A percentile compares a stretch with the other conserved stretches of the same genome.
phyloP scores from a whole-genome alignment of 2,329 filamentous ascomycete genomes.

The Neofusicoccum cordaticola region DNA sequence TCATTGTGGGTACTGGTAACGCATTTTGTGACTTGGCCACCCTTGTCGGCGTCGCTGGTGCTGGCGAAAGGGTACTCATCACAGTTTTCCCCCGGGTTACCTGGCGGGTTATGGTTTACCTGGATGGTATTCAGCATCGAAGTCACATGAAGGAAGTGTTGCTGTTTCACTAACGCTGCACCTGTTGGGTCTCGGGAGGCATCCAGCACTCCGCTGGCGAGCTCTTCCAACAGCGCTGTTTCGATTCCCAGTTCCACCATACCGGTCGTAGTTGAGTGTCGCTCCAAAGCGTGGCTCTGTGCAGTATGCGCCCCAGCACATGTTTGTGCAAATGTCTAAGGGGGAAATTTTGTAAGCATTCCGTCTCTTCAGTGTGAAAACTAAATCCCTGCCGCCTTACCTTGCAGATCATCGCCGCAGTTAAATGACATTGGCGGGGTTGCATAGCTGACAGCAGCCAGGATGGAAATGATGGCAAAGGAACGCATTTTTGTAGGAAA shows the following conservation, averaged over 20 bases:
- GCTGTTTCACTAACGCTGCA: background rate
- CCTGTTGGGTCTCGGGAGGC: background rate
- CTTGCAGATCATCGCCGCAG: background rate
- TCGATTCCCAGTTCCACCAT: background rate
- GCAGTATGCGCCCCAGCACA: background rate
- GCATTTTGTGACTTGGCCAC: background rate
- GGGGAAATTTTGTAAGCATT: too few species aligned
- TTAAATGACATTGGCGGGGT: too few species aligned
- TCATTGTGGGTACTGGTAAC: conserved; percentile 25
- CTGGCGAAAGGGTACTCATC: background rate
- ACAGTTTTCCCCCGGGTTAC: background rate
- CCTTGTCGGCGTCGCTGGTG: background rate
- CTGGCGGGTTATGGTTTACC: too few species aligned
- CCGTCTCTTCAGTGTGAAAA: too few species aligned
- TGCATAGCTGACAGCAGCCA: too few species aligned
- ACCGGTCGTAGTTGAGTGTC: background rate
- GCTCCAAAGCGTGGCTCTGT: background rate
- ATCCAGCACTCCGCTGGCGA: background rate
- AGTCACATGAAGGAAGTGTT: too few species aligned
- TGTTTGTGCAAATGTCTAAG: background rate
- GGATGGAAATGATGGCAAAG: too few species aligned
- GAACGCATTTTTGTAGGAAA: too few species aligned
- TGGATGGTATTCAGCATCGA: too few species aligned
- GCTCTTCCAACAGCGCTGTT: background rate
- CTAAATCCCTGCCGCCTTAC: background rate